Conservation (phyloP, 2,329 filamentous ascomycete species). For the Ascochyta clinopodiicola region DNA sequence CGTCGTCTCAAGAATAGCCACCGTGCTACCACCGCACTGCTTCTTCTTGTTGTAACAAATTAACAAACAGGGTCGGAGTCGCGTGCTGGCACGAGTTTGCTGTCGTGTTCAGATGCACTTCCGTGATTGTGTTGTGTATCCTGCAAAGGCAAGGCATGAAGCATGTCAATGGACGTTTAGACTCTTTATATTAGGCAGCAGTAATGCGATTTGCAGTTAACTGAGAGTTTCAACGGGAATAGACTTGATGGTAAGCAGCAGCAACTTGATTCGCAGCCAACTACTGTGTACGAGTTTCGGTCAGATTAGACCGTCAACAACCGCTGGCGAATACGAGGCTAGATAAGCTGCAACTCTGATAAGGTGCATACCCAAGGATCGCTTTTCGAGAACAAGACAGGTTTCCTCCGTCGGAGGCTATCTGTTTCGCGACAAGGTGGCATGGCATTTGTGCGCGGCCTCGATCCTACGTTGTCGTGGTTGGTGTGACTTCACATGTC, state of each 20-base stretch:
- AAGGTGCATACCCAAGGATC: neutral
- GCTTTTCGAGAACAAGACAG: constrained; percentile 5
- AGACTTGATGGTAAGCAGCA: too few species aligned
- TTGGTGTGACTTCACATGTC: constrained; percentile 15
- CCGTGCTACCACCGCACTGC: neutral
- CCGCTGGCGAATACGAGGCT: neutral
- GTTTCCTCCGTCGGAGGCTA: neutral
- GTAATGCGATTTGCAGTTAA: too few species aligned
- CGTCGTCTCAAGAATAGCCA: constrained; percentile 6
- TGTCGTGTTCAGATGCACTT: constrained; percentile 1
- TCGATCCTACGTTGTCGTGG: constrained; percentile 18
- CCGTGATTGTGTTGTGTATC: constrained; percentile 6
- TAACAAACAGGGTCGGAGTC: constrained; percentile 7
- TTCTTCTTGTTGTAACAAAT: neutral
- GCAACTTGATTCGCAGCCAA: too few species aligned
- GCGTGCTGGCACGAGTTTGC: constrained; percentile 7
- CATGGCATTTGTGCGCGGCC: constrained; percentile 4
- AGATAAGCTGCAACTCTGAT: neutral
- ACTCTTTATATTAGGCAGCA: too few species aligned
- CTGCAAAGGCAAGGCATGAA: constrained; percentile 7
- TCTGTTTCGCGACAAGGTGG: constrained; percentile 3
- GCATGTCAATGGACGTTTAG: neutral
- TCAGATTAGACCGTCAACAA: neutral
- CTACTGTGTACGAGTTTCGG: neutral
- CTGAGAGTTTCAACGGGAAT: too few species aligned